Base-by-base conservation (phyloP, 345 rosid genomes). In the Camelina sativa region DNA sequence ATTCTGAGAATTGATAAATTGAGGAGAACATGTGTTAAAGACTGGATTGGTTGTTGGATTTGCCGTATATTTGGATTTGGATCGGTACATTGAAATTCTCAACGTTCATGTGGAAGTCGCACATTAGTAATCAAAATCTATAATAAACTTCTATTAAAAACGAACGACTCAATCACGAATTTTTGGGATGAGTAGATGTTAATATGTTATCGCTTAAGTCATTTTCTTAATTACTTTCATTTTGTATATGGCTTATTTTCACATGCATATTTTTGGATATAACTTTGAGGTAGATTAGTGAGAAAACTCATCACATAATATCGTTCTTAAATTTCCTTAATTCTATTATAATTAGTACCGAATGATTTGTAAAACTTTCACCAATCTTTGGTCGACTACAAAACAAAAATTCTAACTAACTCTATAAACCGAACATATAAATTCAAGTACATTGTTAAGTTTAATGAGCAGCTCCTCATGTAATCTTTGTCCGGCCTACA, bases 31-130 rank as follows among this genome's bases (percentile, higher is more conserved):
- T 76, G 76, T 76, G 62, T 63, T 1, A 13, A 11, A 17, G 71
- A 55, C 35, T 0, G 34, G 71, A 70, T 70, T 62, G 75, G 75
- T 70, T n/a, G 75, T 55, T 63, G 65, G 10, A 46, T 62, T 62
- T 69, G 10, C 70, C 57, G 73, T 59, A 50, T 67, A 23, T 55
- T 75, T 75, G 67, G 73, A 59, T 62, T 67, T 59, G 73, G 54
- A 50, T 50, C 52, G 52, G 13, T 16, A 47, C 13, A n/a, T 16
- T 47, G 52, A 47, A 47, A 16, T 47, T 2, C 9, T 47, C 52
- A 47, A 7, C 52, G 19, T 47, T 47, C 52, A 47, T 47, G 52
- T 47, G 16, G 20, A 2, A 16, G 11, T 47, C 48, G 48, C 8
- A 44, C 8, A 44, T 44, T 44, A 5, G 7, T 12, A 13, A 13